Percentiles rank a stretch among this genome's conserved stretches.
These are phyloP conservation scores for Tetrapisispora arboricola DNA, from an alignment of 805 yeast species.

Conservation along the genomic window DNA sequence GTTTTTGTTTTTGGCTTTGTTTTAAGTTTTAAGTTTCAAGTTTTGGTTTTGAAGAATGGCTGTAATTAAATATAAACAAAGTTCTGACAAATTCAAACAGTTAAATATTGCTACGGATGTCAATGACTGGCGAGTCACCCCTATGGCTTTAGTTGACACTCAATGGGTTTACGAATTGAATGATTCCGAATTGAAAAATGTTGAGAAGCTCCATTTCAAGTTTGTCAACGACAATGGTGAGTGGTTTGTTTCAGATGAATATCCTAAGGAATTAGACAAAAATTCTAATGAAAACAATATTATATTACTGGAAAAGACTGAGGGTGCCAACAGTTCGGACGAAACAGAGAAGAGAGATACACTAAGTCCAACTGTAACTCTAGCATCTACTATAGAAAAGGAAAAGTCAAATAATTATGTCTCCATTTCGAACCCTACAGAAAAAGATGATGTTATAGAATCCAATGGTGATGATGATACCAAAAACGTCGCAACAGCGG, in stretches of 20 bases:
- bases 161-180: conserved; percentile 23
- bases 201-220: conserved; percentile 17
- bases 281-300: conserved; percentile 33
- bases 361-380: too few species aligned
- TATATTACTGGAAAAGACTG: neutral
- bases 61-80: conserved; percentile 7
- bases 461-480: too few species aligned
- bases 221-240: conserved; percentile 20
- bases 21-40: too few species aligned
- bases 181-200: conserved; percentile 11
- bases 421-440: too few species aligned
- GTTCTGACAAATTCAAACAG: conserved; percentile 12
- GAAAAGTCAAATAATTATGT: too few species aligned
- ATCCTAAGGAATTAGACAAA: conserved; percentile 26
- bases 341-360: too few species aligned
- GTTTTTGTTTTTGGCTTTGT: too few species aligned
- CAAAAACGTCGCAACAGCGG: too few species aligned
- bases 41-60: neutral
- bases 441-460: too few species aligned
- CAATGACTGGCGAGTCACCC: conserved; percentile 26
- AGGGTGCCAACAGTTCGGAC: too few species aligned
- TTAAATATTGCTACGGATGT: conserved; percentile 33
- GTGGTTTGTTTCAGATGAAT: conserved; percentile 26
- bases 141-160: conserved; percentile 10
- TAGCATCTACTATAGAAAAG: too few species aligned